Percentiles rank a stretch among this genome's conserved stretches.
Evolutionary conservation across 805 yeast genomes (phyloP).

Genomic region (Debaryomyces tyrocola): DNA sequence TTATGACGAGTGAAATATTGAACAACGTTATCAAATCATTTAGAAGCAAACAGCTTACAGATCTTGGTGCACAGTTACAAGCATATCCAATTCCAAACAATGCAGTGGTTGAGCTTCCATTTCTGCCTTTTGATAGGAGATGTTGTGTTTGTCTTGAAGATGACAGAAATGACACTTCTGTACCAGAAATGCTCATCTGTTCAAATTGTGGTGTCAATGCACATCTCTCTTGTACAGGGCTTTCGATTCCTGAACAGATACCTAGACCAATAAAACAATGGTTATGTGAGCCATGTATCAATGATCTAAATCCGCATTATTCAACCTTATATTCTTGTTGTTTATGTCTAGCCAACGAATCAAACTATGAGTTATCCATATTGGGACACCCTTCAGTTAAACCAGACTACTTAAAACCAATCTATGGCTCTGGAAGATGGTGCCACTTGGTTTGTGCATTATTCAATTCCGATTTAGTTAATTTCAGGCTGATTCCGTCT

Average conservation of each 20-base stretch:
- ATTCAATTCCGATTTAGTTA: constrained; percentile 43
- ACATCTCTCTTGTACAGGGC: constrained; percentile 72
- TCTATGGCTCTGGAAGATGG: constrained; percentile 65
- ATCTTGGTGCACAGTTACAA: constrained; percentile 21
- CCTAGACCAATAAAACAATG: constrained; percentile 47
- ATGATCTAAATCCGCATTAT: constrained; percentile 60
- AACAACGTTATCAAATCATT: constrained; percentile 14
- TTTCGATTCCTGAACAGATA: constrained; percentile 14
- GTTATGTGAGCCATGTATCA: constrained; percentile 80
- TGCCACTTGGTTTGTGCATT: constrained; percentile 74
- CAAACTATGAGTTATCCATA: constrained; percentile 46
- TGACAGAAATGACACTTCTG: constrained; percentile 22
- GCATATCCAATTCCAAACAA: constrained; percentile 15
- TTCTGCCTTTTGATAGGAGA: constrained; percentile 24
- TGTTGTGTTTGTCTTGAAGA: constrained; percentile 61
- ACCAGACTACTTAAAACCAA: constrained; percentile 72
- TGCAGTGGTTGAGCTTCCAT: constrained; percentile 17
- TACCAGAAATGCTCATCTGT: constrained; percentile 52
- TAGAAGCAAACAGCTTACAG: constrained; percentile 26
- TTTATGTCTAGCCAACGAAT: constrained; percentile 60
- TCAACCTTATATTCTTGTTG: constrained; percentile 61
- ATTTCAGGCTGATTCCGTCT: constrained; percentile 45
- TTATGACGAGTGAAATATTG: constrained; percentile 3
- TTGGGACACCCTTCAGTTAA: constrained; percentile 38
- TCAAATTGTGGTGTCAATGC: constrained; percentile 65